Evolutionary conservation across 2,329 filamentous ascomycete genomes (phyloP), one percentile per base, ranked within the genome.

Genomic region (Colletotrichum sansevieriae): DNA sequence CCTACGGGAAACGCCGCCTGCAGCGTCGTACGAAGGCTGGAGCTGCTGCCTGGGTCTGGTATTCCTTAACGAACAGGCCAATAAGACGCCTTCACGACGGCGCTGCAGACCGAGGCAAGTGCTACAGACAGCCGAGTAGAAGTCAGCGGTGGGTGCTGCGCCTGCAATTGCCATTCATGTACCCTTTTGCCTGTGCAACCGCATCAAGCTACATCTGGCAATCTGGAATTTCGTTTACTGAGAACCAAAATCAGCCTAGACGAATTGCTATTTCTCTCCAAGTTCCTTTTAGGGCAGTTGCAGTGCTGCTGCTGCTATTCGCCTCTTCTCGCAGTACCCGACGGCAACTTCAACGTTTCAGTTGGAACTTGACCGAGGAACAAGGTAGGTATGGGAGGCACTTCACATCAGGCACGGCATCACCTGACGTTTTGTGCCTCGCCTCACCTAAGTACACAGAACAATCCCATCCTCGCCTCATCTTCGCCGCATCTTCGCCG

Each of bases 1-100:
- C 37, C 10, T 11, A 39, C 62, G 55, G 41, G 15, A 57, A 15
- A 69, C 49, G 63, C 66, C 66, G 55, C 56, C 43, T 66, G 56
- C 25, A 66, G 61, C 66, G 66, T 69, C 25, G 66, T 51, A 69
- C 66, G 29, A 41, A 51, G 57, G 57, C 57, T 49, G 57, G 57
- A 41, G 33, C 57, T 62, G 46, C 59, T 62, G 46, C 29, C 57
- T 60, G 29, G 29, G 22, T 25, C 22, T 22, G 35, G 22, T 22
- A 52, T 57, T 58, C 20, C 59, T n/a, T 39, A 54, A 51, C 60
- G 37, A 57, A 22, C 18, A 44, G 37, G 12, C 65, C 60, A 64
- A 58, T 68, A 11, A 12, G 29, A 54, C 25, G 15, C 47, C 22
- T 2, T 57, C 15, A 22, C 33, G 43, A 18, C 3, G 18, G 41